Percentiles rank a stretch among this genome's conserved stretches.
phyloP scores from a whole-genome alignment of 495 filamentous ascomycete genomes.

The Penicillium pulvis region DNA sequence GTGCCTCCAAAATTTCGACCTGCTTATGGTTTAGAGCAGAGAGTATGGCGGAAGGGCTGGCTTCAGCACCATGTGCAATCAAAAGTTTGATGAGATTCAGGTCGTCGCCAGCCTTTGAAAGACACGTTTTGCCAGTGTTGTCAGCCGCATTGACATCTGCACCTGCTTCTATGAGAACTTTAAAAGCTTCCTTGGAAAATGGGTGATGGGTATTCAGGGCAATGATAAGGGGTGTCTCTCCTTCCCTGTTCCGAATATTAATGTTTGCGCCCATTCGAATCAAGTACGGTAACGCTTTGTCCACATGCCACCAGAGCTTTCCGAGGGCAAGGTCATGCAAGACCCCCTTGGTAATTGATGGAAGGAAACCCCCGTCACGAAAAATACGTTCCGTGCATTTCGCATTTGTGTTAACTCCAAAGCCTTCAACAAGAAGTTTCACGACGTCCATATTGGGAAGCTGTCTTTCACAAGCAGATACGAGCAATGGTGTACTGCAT shows the following conservation, averaged over 20 bases:
- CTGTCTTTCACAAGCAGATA: conserved; percentile 15
- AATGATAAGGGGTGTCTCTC: conserved; percentile 19
- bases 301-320: conserved; percentile 20
- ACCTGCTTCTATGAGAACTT: conserved; percentile 28
- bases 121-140: conserved; percentile 19
- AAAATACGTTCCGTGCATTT: not conserved
- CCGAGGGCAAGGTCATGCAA: conserved; percentile 21
- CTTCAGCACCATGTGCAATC: conserved; percentile 14
- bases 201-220: conserved; percentile 3
- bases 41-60: conserved; percentile 10
- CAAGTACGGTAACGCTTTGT: conserved; percentile 23
- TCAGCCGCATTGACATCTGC: conserved; percentile 29
- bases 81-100: conserved; percentile 16
- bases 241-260: conserved; percentile 13
- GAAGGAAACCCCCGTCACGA: not conserved
- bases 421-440: conserved; percentile 16
- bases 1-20: conserved; percentile 11
- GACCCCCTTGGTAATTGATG: conserved; percentile 1
- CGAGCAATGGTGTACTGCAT: conserved; percentile 10
- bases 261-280: conserved; percentile 19
- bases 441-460: conserved; percentile 23
- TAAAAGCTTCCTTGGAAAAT: conserved; percentile 16
- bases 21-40: conserved; percentile 15
- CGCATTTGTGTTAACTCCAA: conserved; percentile 11
- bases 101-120: conserved; percentile 18